Base-by-base conservation (phyloP, 2,329 filamentous ascomycete species). In the Plectosphaerella cucumerina region DNA sequence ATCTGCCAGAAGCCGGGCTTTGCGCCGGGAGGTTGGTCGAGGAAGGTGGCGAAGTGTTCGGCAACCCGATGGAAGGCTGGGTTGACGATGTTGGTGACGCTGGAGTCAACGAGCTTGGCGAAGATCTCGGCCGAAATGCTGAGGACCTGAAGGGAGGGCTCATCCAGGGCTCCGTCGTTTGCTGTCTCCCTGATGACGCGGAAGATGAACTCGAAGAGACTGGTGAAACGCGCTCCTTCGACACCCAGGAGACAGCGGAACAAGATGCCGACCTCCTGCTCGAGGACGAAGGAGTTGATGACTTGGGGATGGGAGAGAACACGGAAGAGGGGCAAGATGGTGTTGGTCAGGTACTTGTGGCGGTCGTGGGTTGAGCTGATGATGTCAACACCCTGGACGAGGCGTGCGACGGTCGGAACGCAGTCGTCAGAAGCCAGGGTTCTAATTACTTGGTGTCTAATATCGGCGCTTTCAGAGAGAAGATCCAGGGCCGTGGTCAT, bases 281-380 rank as follows among this genome's bases (percentile, higher is more conserved):
- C 71, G 14, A 75, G 57, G 0, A 72, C 59, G 11, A 66, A 63
- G 8, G 69, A 74, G 44, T 68, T 63, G 2, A 65, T 51, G 6
- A 71, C 62, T 5, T 59, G 57, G 4, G 58, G 50, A 22, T 74
- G 68, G 1, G 65, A 68, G 12, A 72, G 51, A 6, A 72, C 43
- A 6, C 58, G 52, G 33, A 73, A 69, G 1, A 74, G 56, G 0
- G 65, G 70, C 23, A 53, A 55, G 14, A 70, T 18, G 42, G 64
- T 58, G 5, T 44, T 56, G 1, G 44, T 43, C 62, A 64, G 69
- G 8, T 66, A 48, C 5, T 26, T 46, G 3, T 33, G 18, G n/a
- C 52, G 56, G 4, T 33, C 22, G n/a, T 47, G 12, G 11, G 22
- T n/a, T 8, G 26, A 44, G 9, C 23, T 20, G 11, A 51, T 51